These are phyloP conservation scores for Penicillium crustosum DNA, from an alignment of 2,329 filamentous ascomycete species.

Conservation along the genomic window DNA sequence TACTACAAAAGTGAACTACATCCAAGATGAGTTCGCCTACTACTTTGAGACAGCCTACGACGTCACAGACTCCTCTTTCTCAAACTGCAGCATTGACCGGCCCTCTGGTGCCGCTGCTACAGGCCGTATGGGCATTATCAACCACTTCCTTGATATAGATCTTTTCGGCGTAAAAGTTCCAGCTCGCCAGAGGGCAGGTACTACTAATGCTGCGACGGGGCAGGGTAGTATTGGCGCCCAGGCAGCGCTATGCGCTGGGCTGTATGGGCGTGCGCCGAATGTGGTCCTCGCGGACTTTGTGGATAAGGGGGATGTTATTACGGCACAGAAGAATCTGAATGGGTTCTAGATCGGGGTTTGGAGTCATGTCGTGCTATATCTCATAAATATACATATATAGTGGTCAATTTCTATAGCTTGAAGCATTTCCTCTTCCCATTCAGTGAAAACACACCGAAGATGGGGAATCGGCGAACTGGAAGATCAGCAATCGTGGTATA, in stretches of 20 bases:
- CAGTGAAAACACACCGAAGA: too few species aligned
- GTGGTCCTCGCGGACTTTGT: constrained; percentile 49
- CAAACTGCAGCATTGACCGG: constrained; percentile 47
- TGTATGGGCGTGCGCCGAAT: constrained; percentile 44
- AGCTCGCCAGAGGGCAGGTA: constrained; percentile 38
- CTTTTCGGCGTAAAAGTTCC: constrained; percentile 46
- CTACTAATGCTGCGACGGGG: constrained; percentile 46
- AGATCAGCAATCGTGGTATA: too few species aligned
- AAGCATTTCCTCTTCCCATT: neutral
- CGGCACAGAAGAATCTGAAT: constrained; percentile 44
- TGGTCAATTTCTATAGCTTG: neutral
- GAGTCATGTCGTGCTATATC: neutral
- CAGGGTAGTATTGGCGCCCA: constrained; percentile 48
- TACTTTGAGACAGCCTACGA: constrained; percentile 50
- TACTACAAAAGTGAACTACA: constrained; percentile 40
- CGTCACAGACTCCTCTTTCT: constrained; percentile 42
- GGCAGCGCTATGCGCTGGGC: constrained; percentile 38
- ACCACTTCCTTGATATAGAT: constrained; percentile 50
- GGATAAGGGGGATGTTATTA: constrained; percentile 46
- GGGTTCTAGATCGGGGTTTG: constrained; percentile 23
- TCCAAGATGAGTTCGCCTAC: constrained; percentile 47
- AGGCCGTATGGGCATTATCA: constrained; percentile 50
- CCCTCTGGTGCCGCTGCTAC: constrained; percentile 39
- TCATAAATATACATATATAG: neutral
- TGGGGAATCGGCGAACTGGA: too few species aligned